Evolutionary conservation across 208 protist species (phyloP).

Genomic region (Crithidia acanthocephali): DNA sequence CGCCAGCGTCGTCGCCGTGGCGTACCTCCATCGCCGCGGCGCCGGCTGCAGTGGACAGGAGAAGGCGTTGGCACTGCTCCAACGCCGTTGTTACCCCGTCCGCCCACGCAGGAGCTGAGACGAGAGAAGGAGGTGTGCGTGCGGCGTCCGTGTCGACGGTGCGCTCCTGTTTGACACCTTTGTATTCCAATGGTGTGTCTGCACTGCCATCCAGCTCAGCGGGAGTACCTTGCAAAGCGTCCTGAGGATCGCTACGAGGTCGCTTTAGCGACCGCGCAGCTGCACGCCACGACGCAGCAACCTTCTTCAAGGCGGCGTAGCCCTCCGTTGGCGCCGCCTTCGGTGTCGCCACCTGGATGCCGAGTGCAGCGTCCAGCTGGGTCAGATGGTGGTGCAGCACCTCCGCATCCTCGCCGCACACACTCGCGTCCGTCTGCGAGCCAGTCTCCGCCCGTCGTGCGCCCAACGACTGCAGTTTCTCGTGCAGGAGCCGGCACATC

Average conservation of each 20-base stretch:
- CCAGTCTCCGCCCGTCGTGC: background rate
- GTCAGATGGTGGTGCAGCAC: constrained; percentile 8
- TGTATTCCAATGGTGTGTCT: background rate
- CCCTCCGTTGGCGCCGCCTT: background rate
- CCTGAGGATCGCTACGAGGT: background rate
- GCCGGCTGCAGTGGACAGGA: background rate
- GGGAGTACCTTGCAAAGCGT: too few relatives aligned
- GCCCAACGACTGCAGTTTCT: background rate
- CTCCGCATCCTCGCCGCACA: background rate
- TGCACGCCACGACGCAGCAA: constrained; percentile 22
- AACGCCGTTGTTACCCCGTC: background rate
- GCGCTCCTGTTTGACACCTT: constrained; percentile 17
- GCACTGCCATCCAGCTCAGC: too few relatives aligned
- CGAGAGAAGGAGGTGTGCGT: background rate
- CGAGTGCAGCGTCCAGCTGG: constrained; percentile 24
- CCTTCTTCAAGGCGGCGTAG: background rate
- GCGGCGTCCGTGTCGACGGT: background rate
- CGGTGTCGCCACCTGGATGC: background rate
- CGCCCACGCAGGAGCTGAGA: constrained; percentile 18
- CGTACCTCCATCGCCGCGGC: background rate
- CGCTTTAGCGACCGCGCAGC: constrained; percentile 10
- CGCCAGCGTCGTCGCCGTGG: background rate
- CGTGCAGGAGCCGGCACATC: background rate
- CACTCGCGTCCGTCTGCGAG: constrained; percentile 14
- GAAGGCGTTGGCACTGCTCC: constrained; percentile 9